Base-by-base conservation (phyloP, 495 filamentous ascomycete species). In the Letharia columbiana region DNA sequence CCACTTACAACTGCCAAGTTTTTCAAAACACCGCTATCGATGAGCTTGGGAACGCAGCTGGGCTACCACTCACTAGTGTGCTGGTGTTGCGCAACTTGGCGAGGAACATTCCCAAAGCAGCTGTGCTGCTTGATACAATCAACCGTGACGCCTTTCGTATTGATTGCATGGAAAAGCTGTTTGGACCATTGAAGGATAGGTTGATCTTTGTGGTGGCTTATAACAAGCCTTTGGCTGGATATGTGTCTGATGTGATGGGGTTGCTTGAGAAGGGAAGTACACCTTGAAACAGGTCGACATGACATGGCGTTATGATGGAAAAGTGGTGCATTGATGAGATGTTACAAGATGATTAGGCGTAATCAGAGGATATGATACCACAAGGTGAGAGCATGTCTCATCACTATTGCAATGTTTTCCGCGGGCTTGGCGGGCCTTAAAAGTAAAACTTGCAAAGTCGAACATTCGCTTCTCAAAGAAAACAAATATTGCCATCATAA, bases 11-110 rank as follows among this genome's bases (percentile, higher is more conserved):
- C 28, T 69, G 73, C 60, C 79, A 83, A 60, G 76, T 80, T 70
- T 77, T 72, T 59, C 82, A 85, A 68, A 86, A 91, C 67, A 96
- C 92, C 1, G 81, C 84, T 0, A 77, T 83, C n/a, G 93, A 96
- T 72, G 94, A 97, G 70, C 81, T 86, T 39, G 83, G 84, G 52
- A 88, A 96, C 66, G 88, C 93, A 0, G 83, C 86, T 31, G 94
- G 94, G 7, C 85, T 97, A 54, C 91, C 94, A 11, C 83, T 96
- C 47, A 90, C 89, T 49, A 89, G 90, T 37, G 87, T 89, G 13
- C 77, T 97, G 33, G 90, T 99, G 4, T 77, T 99, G 68, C 85
- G 94, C 42, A 99, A 98, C 72, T 83, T 99, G 35, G 91, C 91
- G 5, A 82, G 88, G 31, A 88, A 92, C 61, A 79, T 91, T 0